Evolutionary conservation across 495 filamentous ascomycete genomes (phyloP), one percentile per base, ranked within the genome.

Genomic region (Niebla homalea): DNA sequence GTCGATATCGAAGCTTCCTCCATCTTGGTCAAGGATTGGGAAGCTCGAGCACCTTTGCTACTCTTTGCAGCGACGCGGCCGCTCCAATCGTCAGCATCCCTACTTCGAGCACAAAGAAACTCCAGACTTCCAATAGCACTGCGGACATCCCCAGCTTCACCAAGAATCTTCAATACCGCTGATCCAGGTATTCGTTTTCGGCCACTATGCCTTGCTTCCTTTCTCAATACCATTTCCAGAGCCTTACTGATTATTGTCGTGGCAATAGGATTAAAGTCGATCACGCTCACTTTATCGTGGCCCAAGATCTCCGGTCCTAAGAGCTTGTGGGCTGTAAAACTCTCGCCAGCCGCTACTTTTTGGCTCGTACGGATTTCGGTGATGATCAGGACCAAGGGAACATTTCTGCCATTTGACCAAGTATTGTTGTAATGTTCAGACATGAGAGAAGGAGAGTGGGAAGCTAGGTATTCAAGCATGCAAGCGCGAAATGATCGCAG

Each of bases 241-340:
- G 89, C 90, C 67, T 88, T 92, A 5, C 77, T 70, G 64, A 97
- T 77, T 36, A 88, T 80, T 0, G 92, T 93, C 0, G 87, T 80
- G 8, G 93, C 93, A 55, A 97, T 81, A 20, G 81, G 76, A 62
- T 97, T 96, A 64, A 95, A 97, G 56, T 90, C 87, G 45, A 99
- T 85, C 4, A 84, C 72, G 11, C 75, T 77, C 4, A 83, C 79
- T 22, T 77, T 77, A 2, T 84, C 79, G 61, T 97, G 85, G 41
- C 80, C 77, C 11, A 85, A 74, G 29, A 99, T 81, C 50, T 88
- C 81, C 1, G 87, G 80, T 0, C 93, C 89, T 10, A 99, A 77
- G 36, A 99, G 64, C 16, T 87, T 79, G 67, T 95, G 83, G 2
- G 83, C 87, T 0, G 89, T 97, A 54, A 99, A 85, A 60, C 82